Evolutionary conservation across 208 protist genomes (phyloP), one percentile per base, ranked within the genome.

Genomic region (Willaertia magna): DNA sequence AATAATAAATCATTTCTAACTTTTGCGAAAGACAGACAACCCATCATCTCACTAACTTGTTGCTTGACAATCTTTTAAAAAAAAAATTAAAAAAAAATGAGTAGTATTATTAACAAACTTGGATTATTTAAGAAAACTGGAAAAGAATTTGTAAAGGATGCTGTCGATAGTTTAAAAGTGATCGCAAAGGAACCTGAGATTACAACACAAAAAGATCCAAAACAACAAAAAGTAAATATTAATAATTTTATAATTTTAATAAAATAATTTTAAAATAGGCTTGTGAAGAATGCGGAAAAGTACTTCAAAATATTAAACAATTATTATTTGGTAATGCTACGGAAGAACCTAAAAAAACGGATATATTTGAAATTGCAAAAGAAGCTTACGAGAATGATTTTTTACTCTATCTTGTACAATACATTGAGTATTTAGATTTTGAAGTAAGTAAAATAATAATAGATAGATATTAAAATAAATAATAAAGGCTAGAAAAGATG

Each of bases 381-480:
- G 76, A 81, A 49, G 76, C 44, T 22, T 40, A 81, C 14, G 22
- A 47, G 16, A 81, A 40, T 20, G n/a, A 81, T 81, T 51, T 81
- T 81, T 42, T 81, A 42, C 39, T 51, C 9, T 51, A 39, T 40
- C 40, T 81, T 30, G 76, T 81, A 40, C 40, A 51, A 40, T 51
- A 81, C n/a, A 51, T 81, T 9, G 76, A 81, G 39, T n/a, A 51
- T 81, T 51, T 81, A 30, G 76, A 81, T 47, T 81, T 81, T 81
- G 76, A 81, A 78, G 74, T 78, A 67, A 67, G 55, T 67, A 22
- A 59, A 51, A 20, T 16, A 16, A 20, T 16, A 51, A 74, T 74
- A 18, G 6, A 22, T 39, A 4, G 9, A 74, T 39, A 39, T 39
- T 39, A 39, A n/a, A 40, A 39, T 74, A 11, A 18, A 74, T 74